Conservation (phyloP, 768 basidiomycete genomes). For the Pisolithus microcarpus region DNA sequence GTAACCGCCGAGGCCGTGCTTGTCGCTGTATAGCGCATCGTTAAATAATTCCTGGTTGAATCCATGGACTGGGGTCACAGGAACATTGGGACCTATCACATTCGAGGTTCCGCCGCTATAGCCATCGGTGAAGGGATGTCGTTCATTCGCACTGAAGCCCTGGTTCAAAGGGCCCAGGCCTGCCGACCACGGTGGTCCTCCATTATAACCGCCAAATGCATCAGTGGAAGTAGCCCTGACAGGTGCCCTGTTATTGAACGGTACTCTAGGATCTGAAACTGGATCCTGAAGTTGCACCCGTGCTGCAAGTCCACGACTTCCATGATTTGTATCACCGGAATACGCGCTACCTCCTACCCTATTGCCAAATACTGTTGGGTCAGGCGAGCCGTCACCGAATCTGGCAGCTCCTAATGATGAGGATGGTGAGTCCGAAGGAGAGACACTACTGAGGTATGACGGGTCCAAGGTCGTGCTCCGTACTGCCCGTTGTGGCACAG, state of each 20-base stretch:
- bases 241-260: constrained; percentile 26
- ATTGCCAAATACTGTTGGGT: constrained; percentile 50
- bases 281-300: constrained; percentile 36
- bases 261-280: constrained; percentile 31
- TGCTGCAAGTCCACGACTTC: constrained; percentile 28
- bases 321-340: constrained; percentile 30
- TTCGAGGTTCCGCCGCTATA: constrained; percentile 17
- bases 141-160: constrained; percentile 16
- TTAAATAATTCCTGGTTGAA: constrained; percentile 22
- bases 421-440: constrained; percentile 63
- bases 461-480: constrained; percentile 57
- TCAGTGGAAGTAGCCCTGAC: constrained; percentile 32
- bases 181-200: constrained; percentile 31
- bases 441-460: constrained; percentile 45
- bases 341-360: constrained; percentile 34
- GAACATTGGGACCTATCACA: constrained; percentile 10
- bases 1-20: constrained; percentile 15
- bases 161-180: constrained; percentile 19
- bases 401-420: constrained; percentile 62
- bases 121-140: constrained; percentile 18
- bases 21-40: constrained; percentile 17
- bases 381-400: constrained; percentile 64
- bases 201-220: constrained; percentile 31
- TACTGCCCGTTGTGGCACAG: constrained; percentile 53
- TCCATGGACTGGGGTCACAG: constrained; percentile 16